A percentile compares a stretch with the other conserved stretches of the same genome.
These are phyloP conservation scores for Amanita rubescens DNA, from an alignment of 768 basidiomycete genomes.

Conservation along the genomic window DNA sequence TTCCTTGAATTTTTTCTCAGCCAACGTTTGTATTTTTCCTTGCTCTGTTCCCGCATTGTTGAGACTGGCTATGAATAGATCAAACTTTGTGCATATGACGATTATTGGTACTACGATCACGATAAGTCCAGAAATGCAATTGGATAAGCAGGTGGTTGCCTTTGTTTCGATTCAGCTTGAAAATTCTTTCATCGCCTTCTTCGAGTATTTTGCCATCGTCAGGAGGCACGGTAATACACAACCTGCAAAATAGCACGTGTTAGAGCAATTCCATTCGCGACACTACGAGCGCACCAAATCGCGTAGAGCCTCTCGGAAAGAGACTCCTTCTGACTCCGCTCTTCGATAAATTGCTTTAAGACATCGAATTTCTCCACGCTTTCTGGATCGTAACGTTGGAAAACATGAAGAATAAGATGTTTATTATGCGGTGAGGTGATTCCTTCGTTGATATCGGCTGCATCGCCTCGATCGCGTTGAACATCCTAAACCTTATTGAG, in stretches of 20 bases:
- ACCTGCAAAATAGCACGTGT: background rate
- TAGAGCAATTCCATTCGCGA: background rate
- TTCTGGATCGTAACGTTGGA: constrained; percentile 22
- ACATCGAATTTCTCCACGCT: background rate
- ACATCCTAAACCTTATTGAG: constrained; percentile 12
- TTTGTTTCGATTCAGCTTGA: constrained; percentile 9
- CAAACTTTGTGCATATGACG: background rate
- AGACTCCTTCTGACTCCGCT: background rate
- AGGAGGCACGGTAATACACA: background rate
- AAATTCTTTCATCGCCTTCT: constrained; percentile 18
- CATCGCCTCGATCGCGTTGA: constrained; percentile 9
- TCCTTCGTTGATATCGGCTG: background rate
- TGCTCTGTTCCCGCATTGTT: no score
- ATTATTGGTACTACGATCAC: background rate
- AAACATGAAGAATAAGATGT: constrained; percentile 17
- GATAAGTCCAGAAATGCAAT: background rate
- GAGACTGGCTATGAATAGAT: background rate
- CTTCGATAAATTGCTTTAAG: background rate
- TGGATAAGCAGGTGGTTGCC: background rate
- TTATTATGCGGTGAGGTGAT: background rate
- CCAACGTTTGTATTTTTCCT: background rate
- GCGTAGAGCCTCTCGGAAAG: constrained; percentile 16
- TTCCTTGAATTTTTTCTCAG: background rate
- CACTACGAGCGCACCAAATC: constrained; percentile 10
- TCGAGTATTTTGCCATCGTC: background rate